Conservation (phyloP, 2,329 filamentous ascomycete species). For the Trichophaea hybrida region DNA sequence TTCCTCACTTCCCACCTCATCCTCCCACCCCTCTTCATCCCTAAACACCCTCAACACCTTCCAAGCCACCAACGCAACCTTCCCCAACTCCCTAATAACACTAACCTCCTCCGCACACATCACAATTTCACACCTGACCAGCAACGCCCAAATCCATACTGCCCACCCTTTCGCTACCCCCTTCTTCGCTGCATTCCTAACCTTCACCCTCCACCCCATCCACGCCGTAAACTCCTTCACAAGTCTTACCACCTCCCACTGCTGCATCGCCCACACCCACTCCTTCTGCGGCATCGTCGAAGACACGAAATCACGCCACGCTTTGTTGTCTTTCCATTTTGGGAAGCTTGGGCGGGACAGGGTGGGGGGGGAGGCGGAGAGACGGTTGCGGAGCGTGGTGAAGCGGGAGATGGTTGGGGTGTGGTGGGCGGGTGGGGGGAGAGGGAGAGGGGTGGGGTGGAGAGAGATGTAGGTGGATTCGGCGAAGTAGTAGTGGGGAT, state of each 20-base stretch:
- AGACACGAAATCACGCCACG: constrained; percentile 9
- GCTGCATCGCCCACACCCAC: constrained; percentile 12
- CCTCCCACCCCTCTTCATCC: constrained; percentile 11
- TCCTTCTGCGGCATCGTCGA: constrained; percentile 6
- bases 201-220: constrained; percentile 5
- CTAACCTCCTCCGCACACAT: constrained; percentile 24
- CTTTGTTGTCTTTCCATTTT: constrained; percentile 3
- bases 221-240: neutral
- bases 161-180: constrained; percentile 5
- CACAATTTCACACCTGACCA: constrained; percentile 23
- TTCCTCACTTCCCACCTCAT: constrained; percentile 7
- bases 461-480: constrained; percentile 21
- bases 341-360: constrained; percentile 5
- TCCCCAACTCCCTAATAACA: constrained; percentile 25
- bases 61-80: constrained; percentile 20
- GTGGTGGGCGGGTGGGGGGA: constrained; percentile 12
- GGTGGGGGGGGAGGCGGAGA: constrained; percentile 4
- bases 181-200: constrained; percentile 4
- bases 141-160: constrained; percentile 24
- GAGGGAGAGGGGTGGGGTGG: neutral
- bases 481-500: neutral
- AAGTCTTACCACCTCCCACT: neutral
- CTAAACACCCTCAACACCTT: constrained; percentile 12
- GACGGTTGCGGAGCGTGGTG: constrained; percentile 4
- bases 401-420: constrained; percentile 10